Evolutionary conservation across 805 yeast species (phyloP), one percentile per base, ranked within the genome.

Genomic region (Metschnikowia cerradonensis): DNA sequence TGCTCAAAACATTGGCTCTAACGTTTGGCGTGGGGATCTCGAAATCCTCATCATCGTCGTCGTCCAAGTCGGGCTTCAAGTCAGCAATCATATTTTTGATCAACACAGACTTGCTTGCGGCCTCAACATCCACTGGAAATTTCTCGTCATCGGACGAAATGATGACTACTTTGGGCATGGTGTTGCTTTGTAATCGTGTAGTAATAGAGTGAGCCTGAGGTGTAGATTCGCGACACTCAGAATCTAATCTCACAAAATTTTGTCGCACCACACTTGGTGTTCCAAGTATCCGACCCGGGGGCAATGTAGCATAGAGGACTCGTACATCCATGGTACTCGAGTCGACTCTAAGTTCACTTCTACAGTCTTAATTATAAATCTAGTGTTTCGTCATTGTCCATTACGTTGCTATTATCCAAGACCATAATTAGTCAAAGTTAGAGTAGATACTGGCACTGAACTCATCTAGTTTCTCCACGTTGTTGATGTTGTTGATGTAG

Each of bases 21-120:
- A 90, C 97, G 63, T 89, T 90, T 37, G 96, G 96, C 11, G 90
- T 82, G 35, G 97, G 97, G 61, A 92, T 86, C 53, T 83, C 88
- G 56, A 84, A 82, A 38, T 83, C 86, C 49, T 82, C 61, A 41
- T 58, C 62, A 15, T 54, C 60, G 37, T 77, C 82, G 13, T 83
- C 88, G 40, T 80, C 85, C 53, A 83, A 89, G 41, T 78, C 82
- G 5, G 69, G 79, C 65, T 59, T 69, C 61, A 82, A 76, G 70
- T 90, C 96, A 55, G 83, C 85, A 55, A 91, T 75, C 88, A 91
- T 84, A 71, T 91, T 88, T 68, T 88, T 90, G 68, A 91, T 81
- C 59, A 91, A 76, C 35, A 88, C 77, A 6, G 96, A 88, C 66
- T 91, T 86, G 66, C 87, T 95, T 6, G 96, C 96, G 17, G 90